Conservation (phyloP, 1,139 yeast genomes). For the Taphrina flavorubra region DNA sequence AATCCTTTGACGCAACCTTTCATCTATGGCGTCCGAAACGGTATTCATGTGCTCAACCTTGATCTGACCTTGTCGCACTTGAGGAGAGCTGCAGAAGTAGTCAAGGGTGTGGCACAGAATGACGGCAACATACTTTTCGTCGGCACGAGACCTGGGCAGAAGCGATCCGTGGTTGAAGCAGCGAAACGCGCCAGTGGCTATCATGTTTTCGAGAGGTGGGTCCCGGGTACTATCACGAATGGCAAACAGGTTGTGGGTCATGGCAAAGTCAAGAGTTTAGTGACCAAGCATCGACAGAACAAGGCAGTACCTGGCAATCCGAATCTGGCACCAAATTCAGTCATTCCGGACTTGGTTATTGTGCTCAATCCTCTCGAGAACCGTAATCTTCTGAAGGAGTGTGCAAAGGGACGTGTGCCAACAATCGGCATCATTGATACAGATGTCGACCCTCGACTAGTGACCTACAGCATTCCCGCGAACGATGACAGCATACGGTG, state of each 20-base stretch:
- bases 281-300: slow-evolving; percentile 31
- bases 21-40: slow-evolving; percentile 85
- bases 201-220: slow-evolving; percentile 86
- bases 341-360: slow-evolving; percentile 88
- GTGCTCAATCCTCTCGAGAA: slow-evolving; percentile 88
- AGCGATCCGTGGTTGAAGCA: slow-evolving; percentile 75
- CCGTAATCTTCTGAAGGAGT: slow-evolving; percentile 79
- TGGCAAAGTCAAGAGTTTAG: slow-evolving; percentile 65
- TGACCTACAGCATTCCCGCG: slow-evolving; percentile 94
- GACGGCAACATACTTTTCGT: slow-evolving; percentile 87
- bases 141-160: slow-evolving; percentile 83
- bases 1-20: slow-evolving; percentile 68
- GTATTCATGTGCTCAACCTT: slow-evolving; percentile 84
- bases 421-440: slow-evolving; percentile 94
- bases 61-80: slow-evolving; percentile 78
- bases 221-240: slow-evolving; percentile 93
- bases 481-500: slow-evolving; percentile 92
- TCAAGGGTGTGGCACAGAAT: slow-evolving; percentile 76
- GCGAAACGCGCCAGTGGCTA: slow-evolving; percentile 79
- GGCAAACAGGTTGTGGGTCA: slow-evolving; percentile 71
- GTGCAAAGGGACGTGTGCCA: slow-evolving; percentile 81
- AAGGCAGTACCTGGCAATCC: slow-evolving; percentile 46
- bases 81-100: slow-evolving; percentile 78
- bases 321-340: slow-evolving; percentile 45
- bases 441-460: slow-evolving; percentile 84